Evolutionary conservation across 2,329 filamentous ascomycete genomes (phyloP), one percentile per base, ranked within the genome.

Genomic region (Pestalotiopsis sp.): DNA sequence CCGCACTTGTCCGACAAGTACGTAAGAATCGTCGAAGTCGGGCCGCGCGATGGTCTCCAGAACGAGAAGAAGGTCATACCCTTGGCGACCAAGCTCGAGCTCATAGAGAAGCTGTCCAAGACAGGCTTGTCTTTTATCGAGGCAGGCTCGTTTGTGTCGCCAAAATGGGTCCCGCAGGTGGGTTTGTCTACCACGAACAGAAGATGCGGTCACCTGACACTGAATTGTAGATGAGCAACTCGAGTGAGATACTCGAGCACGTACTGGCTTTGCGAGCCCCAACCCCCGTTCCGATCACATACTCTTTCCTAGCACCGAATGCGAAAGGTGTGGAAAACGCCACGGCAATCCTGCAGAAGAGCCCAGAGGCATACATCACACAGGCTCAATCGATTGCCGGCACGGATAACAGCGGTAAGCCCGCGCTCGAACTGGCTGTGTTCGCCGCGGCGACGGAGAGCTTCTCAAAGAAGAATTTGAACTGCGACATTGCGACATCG

Each of bases 221-320:
- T 20, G n/a, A 9, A 12, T 11, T 52, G n/a, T 67, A 93, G 91
- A 95, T 95, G 93, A 90, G 91, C 71, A 92, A 93, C 75, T 95
- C 93, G 2, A 87, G 88, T 76, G 86, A 92, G 55, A 93, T 96
- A 61, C 86, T 96, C 68, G 81, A 91, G 71, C 88, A 93, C 74
- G 82, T 94, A 66, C 84, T 94, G 13, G 80, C 86, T 57, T 81
- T 83, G 45, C 86, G 87, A 17, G 86, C 90, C 7, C 76, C 83
- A 25, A 86, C 91, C 0, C 81, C 82, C 0, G 76, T 77, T 1
- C 86, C 88, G 1, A 85, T 95, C 65, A 91, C 89, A 36, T 96
- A 94, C 78, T 92, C 93, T 69, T 96, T 94, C 83, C 88, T 97
- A 4, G 90, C 92, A 0, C 93, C 93, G 41, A 97, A 97, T 75